Evolutionary conservation across 139 green algal species (phyloP).

Genomic region (Tetraselmis chui): DNA sequence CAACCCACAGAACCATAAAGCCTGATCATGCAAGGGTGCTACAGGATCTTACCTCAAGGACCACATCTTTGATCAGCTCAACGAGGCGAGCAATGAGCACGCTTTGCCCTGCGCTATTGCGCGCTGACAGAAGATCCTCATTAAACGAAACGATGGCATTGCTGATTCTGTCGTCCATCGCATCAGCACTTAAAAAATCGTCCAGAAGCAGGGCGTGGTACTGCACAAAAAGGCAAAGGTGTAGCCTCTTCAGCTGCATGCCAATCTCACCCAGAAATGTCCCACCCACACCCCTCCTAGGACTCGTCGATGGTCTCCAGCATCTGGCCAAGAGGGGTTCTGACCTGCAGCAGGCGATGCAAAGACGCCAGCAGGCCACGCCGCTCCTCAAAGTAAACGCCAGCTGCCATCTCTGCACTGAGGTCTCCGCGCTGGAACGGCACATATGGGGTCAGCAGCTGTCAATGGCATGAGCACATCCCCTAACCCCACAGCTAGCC

Average conservation of each 20-base stretch:
- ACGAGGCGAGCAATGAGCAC: constrained; percentile 37
- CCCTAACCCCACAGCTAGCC: not conserved
- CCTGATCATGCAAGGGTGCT: too few species aligned
- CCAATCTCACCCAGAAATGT: too few species aligned
- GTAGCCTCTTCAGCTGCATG: too few species aligned
- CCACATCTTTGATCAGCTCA: constrained; percentile 29
- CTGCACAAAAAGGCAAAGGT: too few species aligned
- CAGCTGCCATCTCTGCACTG: constrained; percentile 40
- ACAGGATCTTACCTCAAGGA: not conserved
- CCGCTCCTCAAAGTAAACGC: constrained; percentile 54
- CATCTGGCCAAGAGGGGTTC: too few species aligned
- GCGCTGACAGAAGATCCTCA: constrained; percentile 27
- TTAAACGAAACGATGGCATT: constrained; percentile 28
- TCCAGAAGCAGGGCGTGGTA: constrained; percentile 10
- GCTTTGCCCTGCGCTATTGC: constrained; percentile 6
- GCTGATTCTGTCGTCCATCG: constrained; percentile 5
- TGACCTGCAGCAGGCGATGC: constrained; percentile 40
- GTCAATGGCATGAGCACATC: too few species aligned
- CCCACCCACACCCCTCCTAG: too few species aligned
- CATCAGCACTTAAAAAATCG: constrained; percentile 1
- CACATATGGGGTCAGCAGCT: not conserved
- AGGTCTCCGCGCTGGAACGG: constrained; percentile 29
- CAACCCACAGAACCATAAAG: too few species aligned
- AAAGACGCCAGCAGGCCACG: constrained; percentile 33
- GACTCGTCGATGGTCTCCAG: too few species aligned